Base-by-base conservation (phyloP, 2,329 filamentous ascomycete genomes). In the Fusarium transvaalense region DNA sequence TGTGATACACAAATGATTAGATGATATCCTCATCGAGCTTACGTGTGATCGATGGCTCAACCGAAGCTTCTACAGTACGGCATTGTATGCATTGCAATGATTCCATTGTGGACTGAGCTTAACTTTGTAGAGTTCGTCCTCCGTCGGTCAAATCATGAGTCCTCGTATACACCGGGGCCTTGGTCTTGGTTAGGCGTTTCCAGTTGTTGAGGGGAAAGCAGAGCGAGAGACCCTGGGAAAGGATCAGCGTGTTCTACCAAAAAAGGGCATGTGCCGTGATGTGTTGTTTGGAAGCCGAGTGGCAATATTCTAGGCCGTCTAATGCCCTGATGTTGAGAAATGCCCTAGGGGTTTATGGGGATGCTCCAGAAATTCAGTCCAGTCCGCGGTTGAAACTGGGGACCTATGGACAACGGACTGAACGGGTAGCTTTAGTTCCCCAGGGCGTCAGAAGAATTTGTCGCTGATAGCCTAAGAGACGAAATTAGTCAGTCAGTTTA, bases 311-410 rank as follows among this genome's bases (percentile, higher is more conserved):
- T 57, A 38, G 47, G 34, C 13, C 23, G n/a, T 37, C 17, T 14
- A 39, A 50, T 53, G 52, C 25, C 46, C 31, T 37, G 43, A 61
- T 34, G 29, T 47, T 39, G 42, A 57, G 46, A 25, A 57, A 66
- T 50, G n/a, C 50, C 57, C 56, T 58, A 52, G 58, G 52, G 51
- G 61, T 65, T 68, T 42, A 61, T 55, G 42, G 55, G 47, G 47
- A 31, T 61, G 41, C 38, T 50, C 34, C 47, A 50, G 47, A 50
- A 38, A 39, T 21, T 15, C 34, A 50, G 14, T 29, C 27, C n/a
- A 41, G 23, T 41, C 38, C 38, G n/a, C 41, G 64, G 31, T 64
- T 52, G 48, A 54, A 52, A 31, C 29, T 29, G 25, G 25, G 29
- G 41, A 23, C n/a, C n/a, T n/a, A n/a, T 19, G 32, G n/a, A 27